Evolutionary conservation across 2,329 filamentous ascomycete genomes (phyloP).

Genomic region (Trichophyton verrucosum): DNA sequence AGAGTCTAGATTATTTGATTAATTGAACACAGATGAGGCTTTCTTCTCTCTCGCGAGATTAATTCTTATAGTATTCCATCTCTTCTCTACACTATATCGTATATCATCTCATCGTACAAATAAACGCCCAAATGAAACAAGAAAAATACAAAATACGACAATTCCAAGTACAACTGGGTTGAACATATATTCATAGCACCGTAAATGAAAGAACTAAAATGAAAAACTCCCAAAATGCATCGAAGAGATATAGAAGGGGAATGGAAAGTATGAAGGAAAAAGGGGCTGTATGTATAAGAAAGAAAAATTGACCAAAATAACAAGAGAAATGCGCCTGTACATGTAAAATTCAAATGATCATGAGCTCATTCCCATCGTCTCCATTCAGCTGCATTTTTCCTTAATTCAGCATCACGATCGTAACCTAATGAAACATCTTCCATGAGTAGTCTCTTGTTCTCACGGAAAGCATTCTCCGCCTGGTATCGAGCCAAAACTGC

Average conservation of each 20-base stretch:
- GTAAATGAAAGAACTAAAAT: not conserved
- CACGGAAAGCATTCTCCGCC: constrained; percentile 48
- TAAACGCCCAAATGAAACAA: not conserved
- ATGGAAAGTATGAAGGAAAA: not conserved
- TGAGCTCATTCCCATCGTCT: constrained; percentile 36
- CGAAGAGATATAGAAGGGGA: not conserved
- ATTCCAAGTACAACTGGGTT: not conserved
- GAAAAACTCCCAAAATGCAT: not conserved
- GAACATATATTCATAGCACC: not conserved
- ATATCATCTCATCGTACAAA: not conserved
- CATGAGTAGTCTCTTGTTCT: constrained; percentile 42
- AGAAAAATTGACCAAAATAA: not conserved
- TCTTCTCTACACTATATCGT: not conserved
- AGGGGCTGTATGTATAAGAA: not conserved
- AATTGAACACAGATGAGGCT: not conserved
- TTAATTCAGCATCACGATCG: constrained; percentile 37
- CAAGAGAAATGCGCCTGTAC: not conserved
- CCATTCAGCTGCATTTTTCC: constrained; percentile 41
- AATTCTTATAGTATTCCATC: not conserved
- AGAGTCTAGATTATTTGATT: not conserved
- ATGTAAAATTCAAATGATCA: not conserved
- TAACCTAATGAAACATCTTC: constrained; percentile 48
- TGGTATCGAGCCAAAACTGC: constrained; percentile 46
- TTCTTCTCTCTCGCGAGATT: not conserved
- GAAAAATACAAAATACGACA: not conserved